phyloP scores from a whole-genome alignment of 441 rosid species.

The Corymbia calophylla region DNA sequence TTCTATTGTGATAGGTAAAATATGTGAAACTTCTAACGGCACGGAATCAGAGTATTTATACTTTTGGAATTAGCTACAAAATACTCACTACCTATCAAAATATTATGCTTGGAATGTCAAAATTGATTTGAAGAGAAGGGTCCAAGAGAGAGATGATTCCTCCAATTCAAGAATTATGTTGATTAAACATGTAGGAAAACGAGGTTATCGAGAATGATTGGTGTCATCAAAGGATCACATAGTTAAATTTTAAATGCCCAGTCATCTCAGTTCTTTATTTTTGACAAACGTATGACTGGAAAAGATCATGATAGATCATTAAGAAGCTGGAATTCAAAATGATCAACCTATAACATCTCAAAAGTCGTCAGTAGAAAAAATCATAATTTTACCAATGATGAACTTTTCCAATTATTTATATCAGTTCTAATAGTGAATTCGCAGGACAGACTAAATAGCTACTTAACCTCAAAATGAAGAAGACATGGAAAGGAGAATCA shows the following conservation, averaged over 20 bases:
- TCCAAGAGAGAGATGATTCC: background rate
- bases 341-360: background rate
- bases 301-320: background rate
- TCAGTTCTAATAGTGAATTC: background rate
- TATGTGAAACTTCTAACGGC: background rate
- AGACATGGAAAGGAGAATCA: background rate
- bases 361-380: background rate
- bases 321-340: too few species aligned
- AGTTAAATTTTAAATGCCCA: too few species aligned
- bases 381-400: background rate
- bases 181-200: background rate
- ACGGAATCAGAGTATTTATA: background rate
- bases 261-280: background rate
- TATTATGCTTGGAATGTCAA: background rate
- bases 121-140: background rate
- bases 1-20: rapidly evolving
- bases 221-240: background rate
- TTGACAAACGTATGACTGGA: background rate
- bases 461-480: background rate
- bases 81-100: background rate
- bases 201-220: background rate
- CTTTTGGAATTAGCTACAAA: too few species aligned
- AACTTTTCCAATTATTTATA: too few species aligned
- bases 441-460: background rate
- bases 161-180: background rate